Evolutionary conservation across 805 yeast species (phyloP), one percentile per base, ranked within the genome.

Genomic region (Kurtzmaniella cleridarum): DNA sequence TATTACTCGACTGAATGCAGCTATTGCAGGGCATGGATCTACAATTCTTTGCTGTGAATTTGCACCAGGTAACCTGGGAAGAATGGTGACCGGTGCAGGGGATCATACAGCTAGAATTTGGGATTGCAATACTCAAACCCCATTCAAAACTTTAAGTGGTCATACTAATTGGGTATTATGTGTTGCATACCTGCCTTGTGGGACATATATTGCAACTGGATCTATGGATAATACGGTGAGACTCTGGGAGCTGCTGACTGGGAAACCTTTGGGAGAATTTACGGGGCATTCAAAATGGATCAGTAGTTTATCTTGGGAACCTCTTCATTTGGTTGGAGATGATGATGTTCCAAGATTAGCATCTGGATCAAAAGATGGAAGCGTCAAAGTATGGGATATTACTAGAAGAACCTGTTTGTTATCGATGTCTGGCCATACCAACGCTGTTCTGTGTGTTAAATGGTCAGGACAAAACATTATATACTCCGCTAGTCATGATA

Each of bases 61-160:
- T 72, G 95, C 98, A 2, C 98, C 98, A 24, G 74, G 84, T 53
- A 81, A 90, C 13, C 78, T 91, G 13, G 73, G 90, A 2, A 71
- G 86, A 49, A 79, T 90, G 83, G 93, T 86, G 30, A 84, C 97
- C 0, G 98, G 98, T 28, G 87, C 96, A 5, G 98, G 98, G 33
- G 98, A 93, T 61, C 78, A 83, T 28, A 90, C 98, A 7, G 97
- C 98, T 2, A 73, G 98, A 56, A 76, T 91, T 35, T 93, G 98
- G 98, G 97, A 90, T 62, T 85, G 96, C 60, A 82, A 88, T 51
- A 90, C 98, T 0, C 93, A 87, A 49, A 93, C 98, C 0, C 96
- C 96, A 7, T 67, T 81, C 54, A 75, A 78, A 44, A 86, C 95
- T 0, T 65, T 93, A 38, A 54, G 70, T 4, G 98, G 98, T 1